A percentile compares a stretch with the other conserved stretches of the same genome.
These are phyloP conservation scores for Aspergillus udagawae DNA, from an alignment of 2,329 filamentous ascomycete species.

Conservation along the genomic window DNA sequence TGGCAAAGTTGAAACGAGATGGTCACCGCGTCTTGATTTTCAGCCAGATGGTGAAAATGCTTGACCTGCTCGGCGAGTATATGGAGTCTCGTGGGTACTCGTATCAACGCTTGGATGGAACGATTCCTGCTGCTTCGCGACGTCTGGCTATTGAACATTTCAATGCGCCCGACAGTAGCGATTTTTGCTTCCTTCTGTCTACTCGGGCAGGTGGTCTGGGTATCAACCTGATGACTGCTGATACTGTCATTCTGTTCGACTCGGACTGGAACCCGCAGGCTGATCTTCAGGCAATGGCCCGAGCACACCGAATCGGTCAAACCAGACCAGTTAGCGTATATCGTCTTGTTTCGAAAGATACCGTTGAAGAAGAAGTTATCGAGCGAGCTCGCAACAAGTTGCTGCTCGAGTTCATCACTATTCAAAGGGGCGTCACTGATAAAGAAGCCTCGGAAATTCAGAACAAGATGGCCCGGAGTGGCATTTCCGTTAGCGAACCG, in stretches of 20 bases:
- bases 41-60: constrained; percentile 99
- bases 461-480: constrained; percentile 68
- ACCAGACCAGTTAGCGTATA: constrained; percentile 96
- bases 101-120: constrained; percentile 92
- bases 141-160: constrained; percentile 97
- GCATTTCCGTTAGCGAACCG: constrained; percentile 62
- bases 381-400: constrained; percentile 97
- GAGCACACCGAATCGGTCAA: constrained; percentile 95
- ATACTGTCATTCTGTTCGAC: constrained; percentile 96
- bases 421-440: constrained; percentile 93
- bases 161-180: constrained; percentile 91
- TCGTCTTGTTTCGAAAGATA: constrained; percentile 94
- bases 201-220: constrained; percentile 95
- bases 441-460: constrained; percentile 82
- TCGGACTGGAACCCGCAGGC: constrained; percentile 97
- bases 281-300: constrained; percentile 96
- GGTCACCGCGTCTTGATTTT: constrained; percentile 96
- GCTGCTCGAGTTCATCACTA: constrained; percentile 93
- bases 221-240: constrained; percentile 98
- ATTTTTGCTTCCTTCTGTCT: constrained; percentile 94
- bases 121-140: constrained; percentile 80
- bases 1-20: constrained; percentile 88
- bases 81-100: constrained; percentile 89
- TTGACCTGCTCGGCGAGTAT: constrained; percentile 94
- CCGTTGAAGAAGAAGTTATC: constrained; percentile 94